Base-by-base conservation (phyloP, 148 eudicot genomes). In the Rhododendron simsii region DNA sequence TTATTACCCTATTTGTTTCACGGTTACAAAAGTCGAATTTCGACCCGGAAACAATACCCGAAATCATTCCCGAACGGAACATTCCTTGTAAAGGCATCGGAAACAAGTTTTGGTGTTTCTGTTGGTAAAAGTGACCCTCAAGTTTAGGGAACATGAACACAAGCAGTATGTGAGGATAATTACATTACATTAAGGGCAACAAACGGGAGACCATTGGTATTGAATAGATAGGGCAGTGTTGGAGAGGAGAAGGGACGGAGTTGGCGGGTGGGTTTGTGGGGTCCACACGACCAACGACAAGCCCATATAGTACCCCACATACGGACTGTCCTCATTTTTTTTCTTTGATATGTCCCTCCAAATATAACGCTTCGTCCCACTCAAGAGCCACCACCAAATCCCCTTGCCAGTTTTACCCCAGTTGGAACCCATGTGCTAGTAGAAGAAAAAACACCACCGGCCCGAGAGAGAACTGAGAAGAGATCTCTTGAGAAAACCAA, bases 371-470 rank as follows among this genome's bases (percentile, higher is more conserved):
- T 89, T 88, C 84, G 50, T 80, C 87, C 83, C 45, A 79, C 91
- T 88, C 91, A 88, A 86, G 84, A 91, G 91, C 89, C 90, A 89
- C 81, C 83, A 28, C 16, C 50, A 47, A 9, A 85, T 57, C 26
- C 35, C 26, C 20, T n/a, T 51, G 39, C 50, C 41, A 73, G 59
- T 41, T 57, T 76, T 53, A 39, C n/a, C 55, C 55, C 51, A 81
- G n/a, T 67, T 81, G 48, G 80, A 86, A 50, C 55, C 87, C 61
- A 55, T 82, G 69, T n/a, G 33, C 30, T 2, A 18, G 33, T 8
- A 12, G 8, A 18, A 65, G 74, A 21, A 18, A 81, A 12, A 35
- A 53, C 2, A 23, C 50, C 50, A 47, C 50, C 2, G 50, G 50
- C 50, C 50, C 50, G 28, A 63, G 71, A n/a, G n/a, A 28, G 44